Evolutionary conservation across 176 grass and related monocot genomes (phyloP).

Genomic region (Lolium multiflorum): DNA sequence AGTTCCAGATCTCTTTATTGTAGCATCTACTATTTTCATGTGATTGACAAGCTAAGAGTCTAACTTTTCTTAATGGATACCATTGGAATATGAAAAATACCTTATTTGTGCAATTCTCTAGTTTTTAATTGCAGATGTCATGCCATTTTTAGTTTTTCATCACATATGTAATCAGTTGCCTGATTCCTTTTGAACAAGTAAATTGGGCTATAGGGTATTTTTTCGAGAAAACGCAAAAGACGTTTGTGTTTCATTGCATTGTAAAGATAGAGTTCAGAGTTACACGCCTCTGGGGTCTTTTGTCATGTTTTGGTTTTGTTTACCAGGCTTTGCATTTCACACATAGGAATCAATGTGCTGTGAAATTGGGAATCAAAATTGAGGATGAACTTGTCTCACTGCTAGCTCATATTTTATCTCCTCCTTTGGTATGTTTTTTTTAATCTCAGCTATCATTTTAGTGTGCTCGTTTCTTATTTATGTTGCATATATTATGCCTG

Average conservation of each 20-base stretch:
- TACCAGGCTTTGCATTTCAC: constrained; percentile 43
- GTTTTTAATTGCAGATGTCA: neutral
- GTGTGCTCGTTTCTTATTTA: neutral
- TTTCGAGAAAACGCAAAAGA: neutral
- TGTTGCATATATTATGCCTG: neutral
- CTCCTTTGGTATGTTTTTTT: neutral
- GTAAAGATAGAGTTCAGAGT: too few relatives aligned
- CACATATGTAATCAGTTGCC: neutral
- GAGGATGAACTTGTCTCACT: neutral
- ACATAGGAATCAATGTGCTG: neutral
- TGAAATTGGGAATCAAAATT: neutral
- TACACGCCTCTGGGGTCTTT: neutral
- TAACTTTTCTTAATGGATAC: neutral
- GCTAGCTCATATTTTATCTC: neutral
- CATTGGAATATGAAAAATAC: neutral
- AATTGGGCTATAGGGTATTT: neutral
- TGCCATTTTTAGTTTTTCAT: neutral
- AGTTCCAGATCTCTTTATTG: too few relatives aligned
- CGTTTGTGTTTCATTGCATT: too few relatives aligned
- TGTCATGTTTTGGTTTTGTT: constrained; percentile 3
- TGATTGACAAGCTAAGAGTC: too few relatives aligned
- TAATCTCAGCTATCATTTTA: neutral
- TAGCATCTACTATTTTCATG: too few relatives aligned
- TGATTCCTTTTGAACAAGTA: neutral
- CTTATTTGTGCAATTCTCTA: neutral